A percentile compares a stretch with the other conserved stretches of the same genome.
Conservation (phyloP, 768 basidiomycete genomes). For the Phallus indusiatus region DNA sequence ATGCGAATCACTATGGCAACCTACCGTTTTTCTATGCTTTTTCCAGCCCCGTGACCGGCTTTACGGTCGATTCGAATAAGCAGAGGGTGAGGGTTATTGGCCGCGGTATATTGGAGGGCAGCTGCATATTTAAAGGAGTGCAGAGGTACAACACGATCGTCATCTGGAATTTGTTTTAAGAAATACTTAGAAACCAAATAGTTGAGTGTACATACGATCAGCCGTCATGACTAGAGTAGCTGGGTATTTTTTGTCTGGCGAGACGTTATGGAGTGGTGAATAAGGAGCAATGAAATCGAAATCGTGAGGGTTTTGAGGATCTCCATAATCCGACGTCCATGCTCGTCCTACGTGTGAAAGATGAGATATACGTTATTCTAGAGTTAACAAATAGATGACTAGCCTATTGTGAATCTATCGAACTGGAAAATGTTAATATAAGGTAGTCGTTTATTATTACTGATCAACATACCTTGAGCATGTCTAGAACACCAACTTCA, state of each 20-base stretch:
- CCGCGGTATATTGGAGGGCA: conserved; percentile 56
- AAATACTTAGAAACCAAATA: not conserved
- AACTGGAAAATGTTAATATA: conserved; percentile 33
- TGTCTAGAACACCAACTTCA: conserved; percentile 75
- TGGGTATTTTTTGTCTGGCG: conserved; percentile 49
- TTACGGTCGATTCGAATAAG: conserved; percentile 73
- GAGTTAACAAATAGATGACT: conserved; percentile 9
- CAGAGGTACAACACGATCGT: conserved; percentile 79
- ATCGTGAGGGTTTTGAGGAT: conserved; percentile 63
- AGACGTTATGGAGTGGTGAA: conserved; percentile 77
- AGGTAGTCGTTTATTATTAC: not conserved
- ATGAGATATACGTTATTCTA: conserved; percentile 5
- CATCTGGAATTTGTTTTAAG: conserved; percentile 37
- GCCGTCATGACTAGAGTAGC: conserved; percentile 73
- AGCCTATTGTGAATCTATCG: conserved; percentile 68
- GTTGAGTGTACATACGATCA: conserved; percentile 46
- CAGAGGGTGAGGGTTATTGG: conserved; percentile 63
- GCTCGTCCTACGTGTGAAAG: conserved; percentile 42
- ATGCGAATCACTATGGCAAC: not conserved
- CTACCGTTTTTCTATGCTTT: conserved; percentile 61
- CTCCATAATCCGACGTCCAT: conserved; percentile 75
- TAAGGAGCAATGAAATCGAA: conserved; percentile 80
- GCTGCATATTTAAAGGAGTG: conserved; percentile 82
- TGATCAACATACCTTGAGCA: conserved; percentile 49
- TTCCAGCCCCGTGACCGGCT: conserved; percentile 74